A percentile compares a stretch with the other conserved stretches of the same genome.
Evolutionary conservation across 441 rosid genomes (phyloP).

Genomic region (Mallotus japonicus): DNA sequence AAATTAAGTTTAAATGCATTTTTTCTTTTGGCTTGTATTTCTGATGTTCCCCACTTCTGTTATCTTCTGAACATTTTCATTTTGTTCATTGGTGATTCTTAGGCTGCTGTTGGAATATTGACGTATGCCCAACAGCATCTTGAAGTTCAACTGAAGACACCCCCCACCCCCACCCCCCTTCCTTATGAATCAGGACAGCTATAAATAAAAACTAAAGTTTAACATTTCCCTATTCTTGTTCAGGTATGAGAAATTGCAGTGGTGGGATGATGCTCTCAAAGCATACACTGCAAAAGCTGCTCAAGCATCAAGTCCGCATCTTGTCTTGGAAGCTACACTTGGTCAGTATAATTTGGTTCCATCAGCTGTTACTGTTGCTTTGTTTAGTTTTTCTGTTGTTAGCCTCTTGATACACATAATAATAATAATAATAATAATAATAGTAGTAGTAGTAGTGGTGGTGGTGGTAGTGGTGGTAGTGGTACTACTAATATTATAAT

Average conservation of each 20-base stretch:
- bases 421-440: too few species aligned
- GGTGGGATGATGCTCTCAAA: constrained; percentile 99
- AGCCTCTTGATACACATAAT: too few species aligned
- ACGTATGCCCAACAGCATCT: constrained; percentile 91
- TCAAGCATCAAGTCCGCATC: constrained; percentile 82
- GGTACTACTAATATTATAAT: too few species aligned
- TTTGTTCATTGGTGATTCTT: constrained; percentile 29
- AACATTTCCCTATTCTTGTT: constrained; percentile 18
- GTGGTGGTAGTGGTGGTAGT: too few species aligned
- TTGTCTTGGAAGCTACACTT: constrained; percentile 86
- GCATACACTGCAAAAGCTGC: constrained; percentile 90
- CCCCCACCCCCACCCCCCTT: background rate
- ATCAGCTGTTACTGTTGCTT: background rate
- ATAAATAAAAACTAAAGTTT: background rate
- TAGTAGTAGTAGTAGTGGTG: too few species aligned
- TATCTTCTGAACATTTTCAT: constrained; percentile 4
- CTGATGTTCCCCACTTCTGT: constrained; percentile 13
- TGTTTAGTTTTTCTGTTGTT: background rate
- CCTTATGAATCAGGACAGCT: background rate
- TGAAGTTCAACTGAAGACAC: constrained; percentile 92
- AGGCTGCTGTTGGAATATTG: constrained; percentile 99
- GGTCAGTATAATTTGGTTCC: constrained; percentile 45
- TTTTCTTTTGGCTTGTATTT: constrained; percentile 1
- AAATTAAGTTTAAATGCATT: constrained; percentile 11
- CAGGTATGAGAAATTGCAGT: constrained; percentile 99